Evolutionary conservation across 768 basidiomycete genomes (phyloP).

Genomic region (Hydnomerulius pinastri): DNA sequence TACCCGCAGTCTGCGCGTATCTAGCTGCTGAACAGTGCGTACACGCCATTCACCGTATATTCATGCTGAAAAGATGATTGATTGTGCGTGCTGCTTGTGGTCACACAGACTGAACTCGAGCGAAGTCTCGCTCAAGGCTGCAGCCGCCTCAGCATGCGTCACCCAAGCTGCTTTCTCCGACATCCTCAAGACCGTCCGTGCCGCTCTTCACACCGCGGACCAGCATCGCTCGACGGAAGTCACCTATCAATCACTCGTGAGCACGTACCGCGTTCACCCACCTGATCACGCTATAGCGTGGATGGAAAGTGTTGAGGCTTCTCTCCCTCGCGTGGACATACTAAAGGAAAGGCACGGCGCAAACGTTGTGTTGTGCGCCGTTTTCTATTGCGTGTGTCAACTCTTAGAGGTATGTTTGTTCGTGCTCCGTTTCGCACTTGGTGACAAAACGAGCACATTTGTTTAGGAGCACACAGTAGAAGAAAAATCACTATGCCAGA

Average conservation of each 20-base stretch:
- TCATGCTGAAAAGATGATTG: not conserved
- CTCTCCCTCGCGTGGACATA: conserved; percentile 11
- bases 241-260: conserved; percentile 36
- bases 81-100: too few species aligned
- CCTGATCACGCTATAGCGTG: conserved; percentile 27
- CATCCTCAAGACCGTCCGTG: conserved; percentile 23
- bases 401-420: conserved; percentile 36
- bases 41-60: not conserved
- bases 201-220: conserved; percentile 15
- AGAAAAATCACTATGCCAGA: conserved; percentile 19
- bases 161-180: conserved; percentile 19
- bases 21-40: conserved; percentile 35
- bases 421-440: not conserved
- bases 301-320: conserved; percentile 36
- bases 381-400: conserved; percentile 51
- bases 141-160: conserved; percentile 26
- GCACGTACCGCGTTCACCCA: conserved; percentile 21
- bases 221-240: not conserved
- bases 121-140: conserved; percentile 32
- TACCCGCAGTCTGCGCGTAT: conserved; percentile 33
- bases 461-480: conserved; percentile 24
- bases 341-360: conserved; percentile 22
- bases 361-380: conserved; percentile 33
- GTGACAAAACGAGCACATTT: not conserved
- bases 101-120: conserved; percentile 22